Percentiles rank a stretch among this genome's conserved stretches.
Conservation (phyloP, 208 protist species). For the Trypanosoma conorhini region DNA sequence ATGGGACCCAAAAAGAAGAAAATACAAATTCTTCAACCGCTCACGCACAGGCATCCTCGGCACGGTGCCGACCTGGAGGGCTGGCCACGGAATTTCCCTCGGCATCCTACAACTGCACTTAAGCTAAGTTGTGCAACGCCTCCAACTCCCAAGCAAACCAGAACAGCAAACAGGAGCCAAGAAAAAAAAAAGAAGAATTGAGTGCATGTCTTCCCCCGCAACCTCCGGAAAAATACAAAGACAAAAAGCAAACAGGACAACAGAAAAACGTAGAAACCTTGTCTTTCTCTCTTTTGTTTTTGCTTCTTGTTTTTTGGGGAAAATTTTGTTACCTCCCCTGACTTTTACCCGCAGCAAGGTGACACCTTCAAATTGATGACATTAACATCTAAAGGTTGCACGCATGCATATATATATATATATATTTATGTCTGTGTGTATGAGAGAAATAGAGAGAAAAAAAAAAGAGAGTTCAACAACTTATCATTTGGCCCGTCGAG, state of each 20-base stretch:
- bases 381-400: no score
- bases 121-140: neutral
- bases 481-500: no score
- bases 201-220: neutral
- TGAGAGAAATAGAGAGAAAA: neutral
- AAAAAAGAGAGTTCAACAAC: neutral
- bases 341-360: no score
- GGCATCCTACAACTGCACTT: constrained; percentile 9
- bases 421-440: neutral
- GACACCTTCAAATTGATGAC: no score
- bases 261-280: neutral
- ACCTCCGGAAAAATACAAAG: neutral
- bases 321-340: no score
- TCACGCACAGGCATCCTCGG: constrained; percentile 25
- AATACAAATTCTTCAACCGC: constrained; percentile 32
- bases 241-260: neutral
- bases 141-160: neutral
- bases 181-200: neutral
- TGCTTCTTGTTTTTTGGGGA: no score
- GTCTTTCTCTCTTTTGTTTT: neutral
- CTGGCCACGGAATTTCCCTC: neutral
- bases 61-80: neutral
- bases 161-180: neutral
- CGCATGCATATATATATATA: neutral
- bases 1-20: constrained; percentile 28